Evolutionary conservation across 83 land plant species (phyloP), one percentile per base, ranked within the genome.

Genomic region (Isoetes engelmannii): DNA sequence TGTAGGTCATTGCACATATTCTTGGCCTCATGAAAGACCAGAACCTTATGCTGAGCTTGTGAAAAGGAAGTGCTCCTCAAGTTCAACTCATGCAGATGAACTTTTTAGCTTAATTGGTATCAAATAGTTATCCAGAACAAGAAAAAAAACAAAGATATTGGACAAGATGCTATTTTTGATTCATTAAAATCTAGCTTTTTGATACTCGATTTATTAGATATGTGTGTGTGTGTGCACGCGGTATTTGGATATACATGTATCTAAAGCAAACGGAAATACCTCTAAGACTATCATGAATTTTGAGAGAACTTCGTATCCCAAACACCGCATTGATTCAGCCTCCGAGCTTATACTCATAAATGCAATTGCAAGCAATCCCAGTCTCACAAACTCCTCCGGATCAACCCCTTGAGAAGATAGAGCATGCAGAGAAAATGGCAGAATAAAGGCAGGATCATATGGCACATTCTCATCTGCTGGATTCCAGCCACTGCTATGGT

Each of bases 291-390:
- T 67, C 61, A 74, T 80, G 51, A 82, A 90, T 53, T 60, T 80
- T 43, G 79, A 80, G 74, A 92, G 86, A 43, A 78, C 72, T 62
- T 85, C 85, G 76, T 89, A 89, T 5, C 86, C 94, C 73, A 92
- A 77, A 66, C 84, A 86, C 41, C 97, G 80, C 65, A 85, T 74
- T 48, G 63, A 76, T 49, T 78, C 85, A n/a, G n/a, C 80, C 6
- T 81, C 57, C 47, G 96, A 90, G 59, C 98, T 82, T 49, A 88
- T 69, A 71, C 97, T 90, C 41, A 75, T 75, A 65, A 93, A 79
- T 47, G 92, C 84, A 57, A 90, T 54, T 20, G 96, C 96, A 79
- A 93, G 96, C 54, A 93, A 63, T 47, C 98, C 98, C 44, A 83
- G 68, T 66, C 80, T 63, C 57, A 83, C 82, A 84, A 93, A 93